Base-by-base conservation (phyloP, 495 filamentous ascomycete genomes). In the Sporormia fimetaria region DNA sequence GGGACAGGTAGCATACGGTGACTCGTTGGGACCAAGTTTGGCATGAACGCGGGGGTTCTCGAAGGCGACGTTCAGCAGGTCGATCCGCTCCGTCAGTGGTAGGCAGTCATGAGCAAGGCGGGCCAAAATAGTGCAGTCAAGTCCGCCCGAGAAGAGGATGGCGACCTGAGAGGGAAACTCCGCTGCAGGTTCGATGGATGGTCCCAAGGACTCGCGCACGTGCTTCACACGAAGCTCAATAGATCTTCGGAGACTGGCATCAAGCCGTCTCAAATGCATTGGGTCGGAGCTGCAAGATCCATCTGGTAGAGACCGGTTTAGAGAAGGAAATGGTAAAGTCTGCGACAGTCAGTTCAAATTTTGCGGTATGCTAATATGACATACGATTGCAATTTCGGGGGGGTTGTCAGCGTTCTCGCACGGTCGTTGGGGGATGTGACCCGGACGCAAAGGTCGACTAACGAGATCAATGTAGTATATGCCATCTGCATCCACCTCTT, bases 41-140 rank as follows among this genome's bases (percentile, higher is more conserved):
- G 37, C 34, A 43, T 63, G 61, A 8, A 65, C 48, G 1, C 88
- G 73, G 0, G 84, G 85, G 52, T 98, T 98, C 57, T 98, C 83
- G 51, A 99, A 99, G 0, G 87, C 90, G 29, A 99, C 87, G 49
- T 99, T 99, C 14, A 96, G 69, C 0, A 99, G 70, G 55, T 95
- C 87, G 44, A 99, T 80, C 4, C 66, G 63, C 44, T 90, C 75
- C 4, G 67, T 56, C 2, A 55, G 16, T 0, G 84, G 81, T 6
- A 94, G 58, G 16, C 86, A 61, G 20, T 93, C 81, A 50, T 95
- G 87, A n/a, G 71, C 64, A 17, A 96, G 58, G 35, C 87, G 70
- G 9, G 92, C 88, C 18, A 99, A 67, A 0, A 94, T 61, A 2
- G 87, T 87, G 58, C 90, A 95, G 57, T 99, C 90, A 6, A 99